These are phyloP conservation scores for Jaapia argillacea DNA, from an alignment of 768 basidiomycete genomes.

Conservation along the genomic window DNA sequence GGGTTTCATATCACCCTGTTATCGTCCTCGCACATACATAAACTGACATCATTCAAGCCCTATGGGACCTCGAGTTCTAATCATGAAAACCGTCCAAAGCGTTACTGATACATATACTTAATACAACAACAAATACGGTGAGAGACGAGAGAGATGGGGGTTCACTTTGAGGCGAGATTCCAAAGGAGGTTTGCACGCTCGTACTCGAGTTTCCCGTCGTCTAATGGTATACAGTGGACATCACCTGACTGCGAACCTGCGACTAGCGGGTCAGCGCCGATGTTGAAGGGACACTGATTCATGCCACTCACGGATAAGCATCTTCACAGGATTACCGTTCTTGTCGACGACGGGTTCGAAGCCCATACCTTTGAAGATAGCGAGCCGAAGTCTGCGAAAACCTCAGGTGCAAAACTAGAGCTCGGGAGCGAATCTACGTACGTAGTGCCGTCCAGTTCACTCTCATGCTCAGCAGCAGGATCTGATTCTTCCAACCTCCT, in stretches of 20 bases:
- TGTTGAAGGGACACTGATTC: background rate
- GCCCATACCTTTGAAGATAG: slow-evolving; percentile 61
- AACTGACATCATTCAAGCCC: no score
- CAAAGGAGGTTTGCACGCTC: slow-evolving; percentile 23
- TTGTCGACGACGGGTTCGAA: slow-evolving; percentile 57
- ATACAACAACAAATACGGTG: no score
- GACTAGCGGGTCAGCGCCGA: slow-evolving; percentile 3
- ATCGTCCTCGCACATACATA: no score
- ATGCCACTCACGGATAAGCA: slow-evolving; percentile 55
- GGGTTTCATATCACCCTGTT: no score
- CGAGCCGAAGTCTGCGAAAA: slow-evolving; percentile 54
- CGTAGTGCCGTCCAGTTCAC: slow-evolving; percentile 59
- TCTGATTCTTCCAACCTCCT: slow-evolving; percentile 56
- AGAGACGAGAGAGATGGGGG: no score
- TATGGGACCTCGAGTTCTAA: no score
- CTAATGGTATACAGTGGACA: slow-evolving; percentile 23
- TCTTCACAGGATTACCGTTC: slow-evolving; percentile 38
- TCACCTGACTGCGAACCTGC: slow-evolving; percentile 37
- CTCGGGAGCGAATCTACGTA: slow-evolving; percentile 26
- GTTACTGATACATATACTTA: no score
- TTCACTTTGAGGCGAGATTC: no score
- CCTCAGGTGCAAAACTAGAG: no score
- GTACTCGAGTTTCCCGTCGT: slow-evolving; percentile 17
- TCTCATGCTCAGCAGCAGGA: slow-evolving; percentile 62
- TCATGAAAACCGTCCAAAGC: no score